Evolutionary conservation across 306 rosid genomes (phyloP).

Genomic region (Rosa chinensis): DNA sequence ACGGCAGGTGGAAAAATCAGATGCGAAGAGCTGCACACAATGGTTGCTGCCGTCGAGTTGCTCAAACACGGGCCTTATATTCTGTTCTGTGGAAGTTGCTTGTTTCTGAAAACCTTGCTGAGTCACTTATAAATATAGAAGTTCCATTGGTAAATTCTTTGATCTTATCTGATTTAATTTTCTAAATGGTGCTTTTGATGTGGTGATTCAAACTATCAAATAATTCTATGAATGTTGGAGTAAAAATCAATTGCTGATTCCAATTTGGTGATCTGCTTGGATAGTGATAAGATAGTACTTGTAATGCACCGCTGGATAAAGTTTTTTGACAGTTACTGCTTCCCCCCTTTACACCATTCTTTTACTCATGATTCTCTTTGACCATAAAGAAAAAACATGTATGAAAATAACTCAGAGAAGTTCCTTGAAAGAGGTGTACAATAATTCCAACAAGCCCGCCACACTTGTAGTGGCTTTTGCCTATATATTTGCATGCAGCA

Average conservation of each 20-base stretch:
- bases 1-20: slow-evolving; percentile 97
- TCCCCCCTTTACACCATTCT: background rate
- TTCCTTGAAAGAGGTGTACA: background rate
- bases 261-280: background rate
- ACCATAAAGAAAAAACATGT: background rate
- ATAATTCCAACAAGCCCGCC: background rate
- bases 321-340: background rate
- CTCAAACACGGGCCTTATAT: slow-evolving; percentile 81
- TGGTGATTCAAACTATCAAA: background rate
- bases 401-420: background rate
- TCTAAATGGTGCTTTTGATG: background rate
- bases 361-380: background rate
- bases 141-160: slow-evolving; percentile 65
- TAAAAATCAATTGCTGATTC: background rate
- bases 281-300: background rate
- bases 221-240: background rate
- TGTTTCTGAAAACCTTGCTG: slow-evolving; percentile 74
- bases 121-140: slow-evolving; percentile 70
- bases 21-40: slow-evolving; percentile 94
- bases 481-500: background rate
- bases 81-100: slow-evolving; percentile 91
- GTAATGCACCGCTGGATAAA: background rate
- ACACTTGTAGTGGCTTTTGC: background rate
- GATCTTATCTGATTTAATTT: background rate
- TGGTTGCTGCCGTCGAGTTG: slow-evolving; percentile 95